These are phyloP conservation scores for Penicillium manginii DNA, from an alignment of 495 filamentous ascomycete genomes.

Conservation along the genomic window DNA sequence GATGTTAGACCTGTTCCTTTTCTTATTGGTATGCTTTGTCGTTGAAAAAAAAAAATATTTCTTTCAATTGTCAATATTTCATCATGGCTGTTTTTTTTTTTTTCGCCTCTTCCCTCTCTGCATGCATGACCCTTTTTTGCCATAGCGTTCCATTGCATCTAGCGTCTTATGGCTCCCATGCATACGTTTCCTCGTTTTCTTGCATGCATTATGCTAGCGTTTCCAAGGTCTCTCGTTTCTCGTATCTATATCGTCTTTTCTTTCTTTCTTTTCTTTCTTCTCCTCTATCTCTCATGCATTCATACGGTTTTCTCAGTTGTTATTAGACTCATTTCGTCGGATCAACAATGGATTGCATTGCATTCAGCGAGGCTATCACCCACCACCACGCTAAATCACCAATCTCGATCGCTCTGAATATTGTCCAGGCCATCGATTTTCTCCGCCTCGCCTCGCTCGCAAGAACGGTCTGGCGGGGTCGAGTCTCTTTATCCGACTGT, in stretches of 20 bases:
- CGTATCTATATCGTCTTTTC: conserved; percentile 3
- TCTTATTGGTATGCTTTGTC: background rate
- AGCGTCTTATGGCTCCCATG: conserved; percentile 6
- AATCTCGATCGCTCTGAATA: background rate
- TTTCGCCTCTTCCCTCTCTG: background rate
- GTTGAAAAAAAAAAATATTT: background rate
- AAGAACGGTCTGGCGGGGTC: too few species aligned
- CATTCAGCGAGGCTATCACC: too few species aligned
- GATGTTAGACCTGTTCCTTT: background rate
- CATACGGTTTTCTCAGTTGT: conserved; percentile 4
- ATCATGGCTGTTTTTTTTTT: conserved; percentile 8
- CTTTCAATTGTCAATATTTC: conserved; percentile 9
- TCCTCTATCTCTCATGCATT: conserved; percentile 8
- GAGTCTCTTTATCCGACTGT: too few species aligned
- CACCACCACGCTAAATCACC: background rate
- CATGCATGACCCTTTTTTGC: conserved; percentile 1
- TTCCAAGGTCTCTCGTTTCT: conserved; percentile 5
- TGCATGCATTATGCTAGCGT: conserved; percentile 4
- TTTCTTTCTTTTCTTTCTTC: conserved; percentile 6
- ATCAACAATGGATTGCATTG: background rate
- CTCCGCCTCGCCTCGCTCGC: background rate
- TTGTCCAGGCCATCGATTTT: background rate
- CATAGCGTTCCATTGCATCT: conserved; percentile 28
- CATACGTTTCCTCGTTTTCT: background rate
- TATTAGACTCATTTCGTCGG: background rate